Conservation (phyloP, 2,329 filamentous ascomycete genomes). For the Diaporthe nobilis region DNA sequence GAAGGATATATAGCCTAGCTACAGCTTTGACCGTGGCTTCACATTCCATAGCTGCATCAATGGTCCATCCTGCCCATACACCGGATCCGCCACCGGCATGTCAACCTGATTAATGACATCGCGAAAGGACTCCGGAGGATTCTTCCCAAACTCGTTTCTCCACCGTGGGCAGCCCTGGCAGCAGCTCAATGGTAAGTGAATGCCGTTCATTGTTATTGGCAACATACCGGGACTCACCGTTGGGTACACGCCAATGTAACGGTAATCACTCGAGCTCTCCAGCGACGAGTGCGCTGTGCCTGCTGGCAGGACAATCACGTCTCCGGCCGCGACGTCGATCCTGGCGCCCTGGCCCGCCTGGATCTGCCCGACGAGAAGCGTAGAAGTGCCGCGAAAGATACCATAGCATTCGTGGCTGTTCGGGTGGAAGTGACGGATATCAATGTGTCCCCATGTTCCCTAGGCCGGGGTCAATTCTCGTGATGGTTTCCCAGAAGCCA, state of each 20-base stretch:
- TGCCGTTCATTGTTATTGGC: no score
- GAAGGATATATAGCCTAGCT: no score
- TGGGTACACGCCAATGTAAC: slow-evolving; percentile 10
- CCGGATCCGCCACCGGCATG: neutral
- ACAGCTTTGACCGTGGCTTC: no score
- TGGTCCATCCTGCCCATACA: neutral
- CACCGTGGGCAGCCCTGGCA: neutral
- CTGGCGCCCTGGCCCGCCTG: neutral
- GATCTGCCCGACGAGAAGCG: neutral
- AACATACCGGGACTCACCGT: neutral
- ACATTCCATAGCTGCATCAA: no score
- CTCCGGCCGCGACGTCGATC: neutral
- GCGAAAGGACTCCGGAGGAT: neutral
- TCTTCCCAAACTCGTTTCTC: neutral
- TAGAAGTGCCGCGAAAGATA: slow-evolving; percentile 1
- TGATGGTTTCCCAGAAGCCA: no score
- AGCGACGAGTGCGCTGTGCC: slow-evolving; percentile 3
- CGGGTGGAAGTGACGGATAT: slow-evolving; percentile 30
- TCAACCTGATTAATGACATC: neutral
- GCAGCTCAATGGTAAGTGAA: no score
- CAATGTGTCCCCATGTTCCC: slow-evolving; percentile 51
- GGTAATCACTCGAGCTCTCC: slow-evolving; percentile 1
- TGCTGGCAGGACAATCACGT: slow-evolving; percentile 10
- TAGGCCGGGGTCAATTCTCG: slow-evolving; percentile 18
- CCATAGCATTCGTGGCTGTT: slow-evolving; percentile 33